phyloP scores from a whole-genome alignment of 371 early-diverging fungal species.

The Chytridium lagenaria region DNA sequence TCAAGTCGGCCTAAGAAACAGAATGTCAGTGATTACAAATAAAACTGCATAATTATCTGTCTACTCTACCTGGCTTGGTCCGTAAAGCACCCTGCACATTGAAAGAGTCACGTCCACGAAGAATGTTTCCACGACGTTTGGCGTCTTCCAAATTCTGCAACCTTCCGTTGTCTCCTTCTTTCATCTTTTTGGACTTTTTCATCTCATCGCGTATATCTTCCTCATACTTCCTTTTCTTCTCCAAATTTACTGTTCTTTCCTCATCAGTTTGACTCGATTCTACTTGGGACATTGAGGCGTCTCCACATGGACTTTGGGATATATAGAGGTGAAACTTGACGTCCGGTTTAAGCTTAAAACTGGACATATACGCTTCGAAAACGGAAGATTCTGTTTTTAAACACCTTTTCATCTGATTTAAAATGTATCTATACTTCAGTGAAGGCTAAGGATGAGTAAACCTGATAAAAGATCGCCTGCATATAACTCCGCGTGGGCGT shows the following conservation, averaged over 20 bases:
- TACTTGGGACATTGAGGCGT: slow-evolving; percentile 73
- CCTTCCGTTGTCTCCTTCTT: background rate
- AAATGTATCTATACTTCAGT: slow-evolving; percentile 26
- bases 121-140: slow-evolving; percentile 23
- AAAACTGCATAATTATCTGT: background rate
- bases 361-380: background rate
- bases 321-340: slow-evolving; percentile 73
- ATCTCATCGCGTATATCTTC: background rate
- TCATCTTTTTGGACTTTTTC: background rate
- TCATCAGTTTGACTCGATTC: slow-evolving; percentile 37
- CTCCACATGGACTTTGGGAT: slow-evolving; percentile 81
- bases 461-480: slow-evolving; percentile 77
- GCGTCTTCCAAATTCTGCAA: background rate
- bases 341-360: slow-evolving; percentile 38
- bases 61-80: slow-evolving; percentile 75
- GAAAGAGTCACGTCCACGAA: slow-evolving; percentile 69
- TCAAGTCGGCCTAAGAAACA: slow-evolving; percentile 60
- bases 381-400: background rate
- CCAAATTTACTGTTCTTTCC: slow-evolving; percentile 55
- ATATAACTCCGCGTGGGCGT: slow-evolving; percentile 87
- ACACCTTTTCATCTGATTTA: slow-evolving; percentile 19
- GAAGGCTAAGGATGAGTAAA: slow-evolving; percentile 37
- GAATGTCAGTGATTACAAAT: background rate
- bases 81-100: slow-evolving; percentile 65
- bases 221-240: slow-evolving; percentile 53